phyloP scores from a whole-genome alignment of 2,329 filamentous ascomycete genomes.

The Colletotrichum sp. region DNA sequence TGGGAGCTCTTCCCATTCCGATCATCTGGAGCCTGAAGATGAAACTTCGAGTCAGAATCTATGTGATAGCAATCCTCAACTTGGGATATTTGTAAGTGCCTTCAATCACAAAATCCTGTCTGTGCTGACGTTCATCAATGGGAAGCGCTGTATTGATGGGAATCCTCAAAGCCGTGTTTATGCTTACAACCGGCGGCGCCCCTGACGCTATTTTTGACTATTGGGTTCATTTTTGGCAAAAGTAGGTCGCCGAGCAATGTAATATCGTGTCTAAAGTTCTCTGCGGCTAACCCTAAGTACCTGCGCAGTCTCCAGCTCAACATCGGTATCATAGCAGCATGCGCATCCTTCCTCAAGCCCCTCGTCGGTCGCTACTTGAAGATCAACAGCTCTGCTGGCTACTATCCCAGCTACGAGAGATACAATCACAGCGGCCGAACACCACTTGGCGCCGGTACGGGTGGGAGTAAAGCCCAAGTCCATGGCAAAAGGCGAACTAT shows the following conservation, averaged over 20 bases:
- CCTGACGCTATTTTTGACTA: conserved; percentile 22
- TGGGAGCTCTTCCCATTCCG: conserved; percentile 33
- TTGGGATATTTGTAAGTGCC: conserved; percentile 32
- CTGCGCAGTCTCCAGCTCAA: conserved; percentile 41
- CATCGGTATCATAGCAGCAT: conserved; percentile 42
- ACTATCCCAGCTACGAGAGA: not conserved
- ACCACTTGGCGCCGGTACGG: not conserved
- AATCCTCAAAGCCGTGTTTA: conserved; percentile 33
- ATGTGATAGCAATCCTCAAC: conserved; percentile 33
- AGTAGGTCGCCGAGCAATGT: not conserved
- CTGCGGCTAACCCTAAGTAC: not conserved
- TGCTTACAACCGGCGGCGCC: conserved; percentile 31
- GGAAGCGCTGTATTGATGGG: conserved; percentile 30
- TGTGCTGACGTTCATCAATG: not conserved
- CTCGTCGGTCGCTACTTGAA: conserved; percentile 33
- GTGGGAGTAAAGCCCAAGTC: not conserved
- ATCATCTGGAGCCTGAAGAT: conserved; percentile 34
- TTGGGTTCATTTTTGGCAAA: not conserved
- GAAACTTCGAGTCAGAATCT: conserved; percentile 27
- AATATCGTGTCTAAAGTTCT: not conserved
- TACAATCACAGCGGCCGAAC: conserved; percentile 6
- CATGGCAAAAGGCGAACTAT: not conserved
- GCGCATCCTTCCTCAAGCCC: conserved; percentile 42
- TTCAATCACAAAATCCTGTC: not conserved
- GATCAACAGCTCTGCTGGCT: conserved; percentile 20